A percentile compares a stretch with the other conserved stretches of the same genome.
phyloP scores from a whole-genome alignment of 2,329 filamentous ascomycete species.

The Aspergillus uvarum region DNA sequence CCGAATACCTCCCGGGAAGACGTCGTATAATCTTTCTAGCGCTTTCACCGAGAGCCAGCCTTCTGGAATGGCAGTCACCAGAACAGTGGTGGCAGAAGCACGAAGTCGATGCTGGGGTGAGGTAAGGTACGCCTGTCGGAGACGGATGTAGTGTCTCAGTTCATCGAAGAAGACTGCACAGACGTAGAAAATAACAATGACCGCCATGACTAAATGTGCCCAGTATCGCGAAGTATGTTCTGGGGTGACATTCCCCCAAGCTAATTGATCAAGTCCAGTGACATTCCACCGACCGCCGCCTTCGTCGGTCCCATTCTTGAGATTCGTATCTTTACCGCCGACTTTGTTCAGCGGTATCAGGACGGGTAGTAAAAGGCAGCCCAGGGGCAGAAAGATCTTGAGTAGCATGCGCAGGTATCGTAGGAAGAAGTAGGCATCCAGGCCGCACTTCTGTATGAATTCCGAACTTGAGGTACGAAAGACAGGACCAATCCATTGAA shows the following conservation, averaged over 20 bases:
- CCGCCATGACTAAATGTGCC: conserved; percentile 78
- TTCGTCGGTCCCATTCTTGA: conserved; percentile 37
- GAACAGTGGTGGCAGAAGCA: conserved; percentile 90
- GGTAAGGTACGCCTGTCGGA: conserved; percentile 91
- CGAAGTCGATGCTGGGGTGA: conserved; percentile 90
- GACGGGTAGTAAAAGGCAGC: conserved; percentile 75
- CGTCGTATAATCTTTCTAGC: conserved; percentile 81
- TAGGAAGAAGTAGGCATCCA: conserved; percentile 97
- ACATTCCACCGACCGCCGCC: conserved; percentile 48
- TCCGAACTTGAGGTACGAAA: conserved; percentile 74
- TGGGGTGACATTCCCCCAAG: conserved; percentile 80
- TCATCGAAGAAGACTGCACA: conserved; percentile 86
- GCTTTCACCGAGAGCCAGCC: conserved; percentile 89
- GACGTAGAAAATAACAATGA: conserved; percentile 77
- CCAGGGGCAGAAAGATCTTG: conserved; percentile 86
- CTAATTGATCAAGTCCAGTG: conserved; percentile 74
- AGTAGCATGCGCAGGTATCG: conserved; percentile 84
- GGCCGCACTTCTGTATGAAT: conserved; percentile 89
- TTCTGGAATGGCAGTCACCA: conserved; percentile 83
- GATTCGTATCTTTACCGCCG: conserved; percentile 64
- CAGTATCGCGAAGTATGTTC: conserved; percentile 69
- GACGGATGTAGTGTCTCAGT: conserved; percentile 80
- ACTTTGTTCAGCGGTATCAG: conserved; percentile 81
- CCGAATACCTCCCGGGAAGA: conserved; percentile 90
- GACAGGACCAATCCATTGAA: conserved; percentile 54